phyloP scores from a whole-genome alignment of 257 asterid genomes.

The Nicotiana tabacum region DNA sequence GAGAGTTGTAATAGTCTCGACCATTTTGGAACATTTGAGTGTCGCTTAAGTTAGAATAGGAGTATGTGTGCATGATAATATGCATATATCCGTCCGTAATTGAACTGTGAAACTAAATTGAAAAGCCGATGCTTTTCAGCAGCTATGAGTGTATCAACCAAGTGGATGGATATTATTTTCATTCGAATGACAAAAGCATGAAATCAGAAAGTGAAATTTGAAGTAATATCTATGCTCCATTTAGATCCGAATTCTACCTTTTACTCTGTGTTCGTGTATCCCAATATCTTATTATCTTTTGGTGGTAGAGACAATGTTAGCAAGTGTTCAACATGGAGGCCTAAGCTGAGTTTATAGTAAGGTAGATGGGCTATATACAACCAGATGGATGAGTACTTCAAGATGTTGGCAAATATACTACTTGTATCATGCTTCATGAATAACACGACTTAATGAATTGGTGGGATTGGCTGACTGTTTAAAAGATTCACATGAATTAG shows the following conservation, averaged over 20 bases:
- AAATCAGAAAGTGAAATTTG: background rate
- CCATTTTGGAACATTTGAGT: background rate
- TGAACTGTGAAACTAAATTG: background rate
- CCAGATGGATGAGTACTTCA: background rate
- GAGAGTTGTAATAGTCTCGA: background rate
- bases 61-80: background rate
- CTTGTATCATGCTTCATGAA: background rate
- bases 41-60: background rate
- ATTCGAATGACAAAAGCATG: background rate
- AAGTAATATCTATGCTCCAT: background rate
- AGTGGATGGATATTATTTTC: background rate
- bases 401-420: background rate
- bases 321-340: background rate
- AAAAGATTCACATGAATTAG: background rate
- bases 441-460: background rate
- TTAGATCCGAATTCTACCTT: background rate
- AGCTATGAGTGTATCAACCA: background rate
- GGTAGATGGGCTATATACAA: background rate
- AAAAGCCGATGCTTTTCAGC: background rate
- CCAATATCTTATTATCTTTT: background rate
- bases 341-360: background rate
- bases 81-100: background rate
- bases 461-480: background rate
- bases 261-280: background rate
- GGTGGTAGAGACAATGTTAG: background rate